These are phyloP conservation scores for Lactifluus volemus DNA, from an alignment of 768 basidiomycete species.

Conservation along the genomic window DNA sequence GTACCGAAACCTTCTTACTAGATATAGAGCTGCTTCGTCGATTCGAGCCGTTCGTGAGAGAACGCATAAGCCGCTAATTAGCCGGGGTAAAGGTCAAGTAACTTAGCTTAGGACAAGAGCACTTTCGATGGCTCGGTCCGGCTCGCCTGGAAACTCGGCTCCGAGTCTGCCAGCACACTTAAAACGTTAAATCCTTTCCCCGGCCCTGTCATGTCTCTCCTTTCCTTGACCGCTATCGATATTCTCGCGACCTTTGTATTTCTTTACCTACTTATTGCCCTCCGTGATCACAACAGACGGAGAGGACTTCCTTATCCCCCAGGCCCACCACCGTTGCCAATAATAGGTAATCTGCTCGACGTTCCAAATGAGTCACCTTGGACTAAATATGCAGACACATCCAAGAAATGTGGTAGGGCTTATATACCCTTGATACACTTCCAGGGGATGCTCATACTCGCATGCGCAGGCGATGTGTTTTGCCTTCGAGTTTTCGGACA, in stretches of 20 bases:
- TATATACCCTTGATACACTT: too few species aligned
- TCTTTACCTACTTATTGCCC: background rate
- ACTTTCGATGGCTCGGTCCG: too few species aligned
- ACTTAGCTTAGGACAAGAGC: too few species aligned
- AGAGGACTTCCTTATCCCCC: constrained; percentile 3
- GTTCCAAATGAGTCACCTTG: background rate
- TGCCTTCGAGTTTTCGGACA: background rate
- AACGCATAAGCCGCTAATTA: too few species aligned
- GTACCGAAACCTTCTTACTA: too few species aligned
- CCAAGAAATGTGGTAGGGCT: background rate
- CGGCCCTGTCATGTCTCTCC: too few species aligned
- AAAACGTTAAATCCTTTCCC: too few species aligned
- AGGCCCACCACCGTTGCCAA: background rate
- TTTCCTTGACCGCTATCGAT: background rate
- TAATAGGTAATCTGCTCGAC: constrained; percentile 5
- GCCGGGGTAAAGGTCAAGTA: too few species aligned
- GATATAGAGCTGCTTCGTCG: too few species aligned
- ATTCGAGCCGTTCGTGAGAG: too few species aligned
- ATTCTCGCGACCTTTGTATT: background rate
- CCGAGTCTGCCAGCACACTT: too few species aligned
- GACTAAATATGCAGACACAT: background rate
- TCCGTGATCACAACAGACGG: background rate
- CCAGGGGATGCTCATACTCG: background rate
- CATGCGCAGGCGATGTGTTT: background rate
- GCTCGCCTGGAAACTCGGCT: too few species aligned